phyloP scores from a whole-genome alignment of 2,329 filamentous ascomycete species.

The Clarireedia homoeocarpa region DNA sequence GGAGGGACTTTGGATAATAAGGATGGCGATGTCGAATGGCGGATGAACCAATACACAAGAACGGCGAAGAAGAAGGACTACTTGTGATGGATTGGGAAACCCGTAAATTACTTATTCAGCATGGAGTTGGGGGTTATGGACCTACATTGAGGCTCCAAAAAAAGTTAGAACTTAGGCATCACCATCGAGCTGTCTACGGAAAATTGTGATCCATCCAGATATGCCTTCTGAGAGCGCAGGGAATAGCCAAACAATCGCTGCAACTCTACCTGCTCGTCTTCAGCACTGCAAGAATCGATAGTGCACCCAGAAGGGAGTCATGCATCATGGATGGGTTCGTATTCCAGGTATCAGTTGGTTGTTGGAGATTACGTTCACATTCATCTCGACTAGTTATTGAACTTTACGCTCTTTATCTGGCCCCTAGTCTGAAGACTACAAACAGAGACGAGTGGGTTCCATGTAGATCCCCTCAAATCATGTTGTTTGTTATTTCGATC shows the following conservation, averaged over 20 bases:
- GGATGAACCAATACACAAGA: conserved; percentile 88
- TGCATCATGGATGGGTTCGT: not conserved
- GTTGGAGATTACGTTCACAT: not conserved
- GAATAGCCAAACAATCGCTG: conserved; percentile 7
- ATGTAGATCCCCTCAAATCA: not conserved
- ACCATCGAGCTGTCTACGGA: conserved; percentile 7
- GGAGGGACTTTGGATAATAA: conserved; percentile 89
- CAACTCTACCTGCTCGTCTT: conserved; percentile 8
- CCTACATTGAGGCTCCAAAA: conserved; percentile 13
- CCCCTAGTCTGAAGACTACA: not conserved
- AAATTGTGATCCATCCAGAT: conserved; percentile 3
- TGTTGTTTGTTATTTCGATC: not conserved
- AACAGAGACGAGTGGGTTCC: not conserved
- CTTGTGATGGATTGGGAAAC: conserved; percentile 44
- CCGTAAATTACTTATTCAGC: conserved; percentile 25
- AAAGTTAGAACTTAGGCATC: conserved; percentile 3
- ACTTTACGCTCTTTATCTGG: conserved; percentile 9
- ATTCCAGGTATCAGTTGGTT: not conserved
- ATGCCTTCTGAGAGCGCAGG: conserved; percentile 7
- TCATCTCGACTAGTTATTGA: conserved; percentile 5
- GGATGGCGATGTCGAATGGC: conserved; percentile 94
- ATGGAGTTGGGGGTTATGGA: conserved; percentile 24
- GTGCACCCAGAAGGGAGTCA: not conserved
- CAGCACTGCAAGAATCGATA: conserved; percentile 1
- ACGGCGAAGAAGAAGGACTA: conserved; percentile 95